Evolutionary conservation across 257 asterid genomes (phyloP), one percentile per base, ranked within the genome.

Genomic region (Capsicum chinense): DNA sequence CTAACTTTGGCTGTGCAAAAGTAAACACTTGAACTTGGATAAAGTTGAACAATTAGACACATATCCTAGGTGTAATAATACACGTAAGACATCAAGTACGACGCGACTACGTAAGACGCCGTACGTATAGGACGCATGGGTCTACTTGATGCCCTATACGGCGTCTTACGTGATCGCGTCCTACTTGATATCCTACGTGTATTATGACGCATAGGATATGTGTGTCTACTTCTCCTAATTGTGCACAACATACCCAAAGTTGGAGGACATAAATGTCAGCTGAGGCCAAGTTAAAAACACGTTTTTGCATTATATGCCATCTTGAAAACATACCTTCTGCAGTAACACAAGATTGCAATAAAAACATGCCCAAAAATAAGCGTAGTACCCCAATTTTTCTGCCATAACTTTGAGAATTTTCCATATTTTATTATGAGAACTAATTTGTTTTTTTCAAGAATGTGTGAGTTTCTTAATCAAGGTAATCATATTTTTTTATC

Each of bases 301-400:
- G 42, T 21, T 63, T 63, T 5, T 63, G 4, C 21, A 63, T 63
- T 63, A 21, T 63, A 21, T 10, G 1, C 37, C 39, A 48, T 21
- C 13, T 16, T 42, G 64, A 86, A 78, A 57, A 2, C 21, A 84
- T 86, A 92, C 95, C 84, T 87, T 90, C 93, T 0, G 94, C 89
- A 63, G 85, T 81, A 84, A 85, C 90, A 35, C 37, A 44, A 13
- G 83, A 70, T 48, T 85, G 66, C 79, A 88, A 56, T 10, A 87
- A 5, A 62, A 83, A 82, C 33, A 86, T 42, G 71, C 84, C 2
- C 17, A 91, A 42, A 35, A 86, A 56, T n/a, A 85, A 64, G 59
- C 69, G 35, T 37, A 86, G 58, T 9, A 44, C 62, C 58, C 83
- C 64, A 68, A 48, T 9, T 62, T 33, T 70, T 26, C 8, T 39